These are phyloP conservation scores for Eremomyces bilateralis DNA, from an alignment of 495 filamentous ascomycete species.

Conservation along the genomic window DNA sequence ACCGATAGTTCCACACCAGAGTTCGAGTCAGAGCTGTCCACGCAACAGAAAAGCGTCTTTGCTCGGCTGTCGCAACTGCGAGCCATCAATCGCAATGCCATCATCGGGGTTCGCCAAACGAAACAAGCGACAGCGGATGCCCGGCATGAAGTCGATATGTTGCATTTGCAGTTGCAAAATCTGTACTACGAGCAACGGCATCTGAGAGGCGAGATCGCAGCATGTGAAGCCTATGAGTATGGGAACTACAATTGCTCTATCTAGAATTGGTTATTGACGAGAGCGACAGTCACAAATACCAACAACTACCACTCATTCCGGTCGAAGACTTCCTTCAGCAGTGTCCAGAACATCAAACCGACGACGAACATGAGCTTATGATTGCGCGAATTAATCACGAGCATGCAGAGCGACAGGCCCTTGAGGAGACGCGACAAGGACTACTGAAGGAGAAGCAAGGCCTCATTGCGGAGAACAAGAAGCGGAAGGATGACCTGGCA, in stretches of 20 bases:
- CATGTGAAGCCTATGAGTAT: conserved; percentile 83
- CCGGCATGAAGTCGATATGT: conserved; percentile 70
- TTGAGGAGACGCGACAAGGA: conserved; percentile 72
- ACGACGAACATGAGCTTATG: conserved; percentile 61
- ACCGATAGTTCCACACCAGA: too few relatives aligned
- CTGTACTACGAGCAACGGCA: conserved; percentile 91
- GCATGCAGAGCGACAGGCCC: conserved; percentile 57
- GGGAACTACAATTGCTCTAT: conserved; percentile 15
- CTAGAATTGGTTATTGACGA: neutral
- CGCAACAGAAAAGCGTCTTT: too few relatives aligned
- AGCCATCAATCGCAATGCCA: conserved; percentile 57
- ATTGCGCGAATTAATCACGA: conserved; percentile 85
- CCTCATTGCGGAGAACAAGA: conserved; percentile 85
- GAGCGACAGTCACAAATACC: conserved; percentile 56
- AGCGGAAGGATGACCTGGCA: conserved; percentile 75
- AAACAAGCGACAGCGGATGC: conserved; percentile 72
- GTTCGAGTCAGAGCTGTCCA: too few relatives aligned
- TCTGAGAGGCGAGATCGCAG: conserved; percentile 70
- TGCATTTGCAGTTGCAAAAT: conserved; percentile 88
- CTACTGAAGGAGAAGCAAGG: conserved; percentile 78
- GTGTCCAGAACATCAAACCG: conserved; percentile 51
- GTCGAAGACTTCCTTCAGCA: conserved; percentile 59
- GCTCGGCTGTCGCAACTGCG: too few relatives aligned
- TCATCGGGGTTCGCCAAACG: conserved; percentile 62
- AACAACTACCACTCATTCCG: conserved; percentile 61